phyloP scores from a whole-genome alignment of 2,329 filamentous ascomycete species.

The Apiospora kogelbergensis region DNA sequence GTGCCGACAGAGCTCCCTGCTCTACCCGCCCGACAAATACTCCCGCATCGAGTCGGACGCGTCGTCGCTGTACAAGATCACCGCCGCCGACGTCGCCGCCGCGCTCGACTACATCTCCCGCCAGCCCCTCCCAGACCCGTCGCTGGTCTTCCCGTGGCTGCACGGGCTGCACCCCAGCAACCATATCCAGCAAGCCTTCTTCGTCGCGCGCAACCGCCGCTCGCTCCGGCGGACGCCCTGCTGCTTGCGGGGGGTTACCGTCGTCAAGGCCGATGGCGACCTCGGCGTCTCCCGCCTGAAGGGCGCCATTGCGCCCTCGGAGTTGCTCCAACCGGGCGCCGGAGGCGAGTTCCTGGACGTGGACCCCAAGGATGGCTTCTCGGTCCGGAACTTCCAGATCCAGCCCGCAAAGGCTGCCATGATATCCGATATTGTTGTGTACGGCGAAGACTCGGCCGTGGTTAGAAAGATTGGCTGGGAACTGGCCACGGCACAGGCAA shows the following conservation, averaged over 20 bases:
- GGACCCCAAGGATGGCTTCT: slow-evolving; percentile 89
- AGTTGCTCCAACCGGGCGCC: slow-evolving; percentile 62
- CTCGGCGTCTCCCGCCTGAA: slow-evolving; percentile 74
- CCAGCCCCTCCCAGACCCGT: slow-evolving; percentile 80
- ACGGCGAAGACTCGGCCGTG: slow-evolving; percentile 69
- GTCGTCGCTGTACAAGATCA: slow-evolving; percentile 71
- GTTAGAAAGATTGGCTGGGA: slow-evolving; percentile 64
- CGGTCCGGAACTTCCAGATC: slow-evolving; percentile 95
- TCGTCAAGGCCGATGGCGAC: slow-evolving; percentile 88
- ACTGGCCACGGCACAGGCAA: slow-evolving; percentile 74
- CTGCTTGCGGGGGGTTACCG: slow-evolving; percentile 76
- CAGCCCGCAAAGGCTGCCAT: slow-evolving; percentile 85
- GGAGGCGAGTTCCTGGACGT: slow-evolving; percentile 70
- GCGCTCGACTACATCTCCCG: slow-evolving; percentile 75
- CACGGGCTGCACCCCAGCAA: slow-evolving; percentile 91
- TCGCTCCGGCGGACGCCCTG: slow-evolving; percentile 68
- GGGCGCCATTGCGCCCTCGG: slow-evolving; percentile 79
- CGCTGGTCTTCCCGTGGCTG: slow-evolving; percentile 92
- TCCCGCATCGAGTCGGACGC: slow-evolving; percentile 48
- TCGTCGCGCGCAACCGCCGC: slow-evolving; percentile 74
- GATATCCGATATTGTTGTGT: slow-evolving; percentile 89
- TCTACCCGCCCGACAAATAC: slow-evolving; percentile 72
- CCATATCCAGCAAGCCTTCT: slow-evolving; percentile 85
- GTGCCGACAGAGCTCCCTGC: slow-evolving; percentile 63
- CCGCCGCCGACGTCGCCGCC: slow-evolving; percentile 64